Conservation (phyloP, 495 filamentous ascomycete genomes). For the Neurospora discreta region DNA sequence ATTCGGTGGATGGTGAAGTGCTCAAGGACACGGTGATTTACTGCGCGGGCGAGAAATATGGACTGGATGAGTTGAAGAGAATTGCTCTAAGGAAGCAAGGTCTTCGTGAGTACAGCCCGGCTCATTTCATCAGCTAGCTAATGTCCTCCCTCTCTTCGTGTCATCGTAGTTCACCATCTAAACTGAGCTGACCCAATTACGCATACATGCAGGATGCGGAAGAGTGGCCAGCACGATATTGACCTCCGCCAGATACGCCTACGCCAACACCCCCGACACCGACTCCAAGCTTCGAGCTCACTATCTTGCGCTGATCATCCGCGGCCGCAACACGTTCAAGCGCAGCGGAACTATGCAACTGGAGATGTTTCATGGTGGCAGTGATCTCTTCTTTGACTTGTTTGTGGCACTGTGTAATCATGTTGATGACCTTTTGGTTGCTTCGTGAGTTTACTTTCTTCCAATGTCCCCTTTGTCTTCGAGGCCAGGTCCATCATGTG, state of each 20-base stretch:
- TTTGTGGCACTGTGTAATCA: slow-evolving; percentile 92
- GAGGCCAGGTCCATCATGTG: not conserved
- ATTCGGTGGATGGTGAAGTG: slow-evolving; percentile 51
- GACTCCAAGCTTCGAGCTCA: slow-evolving; percentile 84
- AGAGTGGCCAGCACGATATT: slow-evolving; percentile 80
- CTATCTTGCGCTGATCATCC: slow-evolving; percentile 85
- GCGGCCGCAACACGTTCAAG: slow-evolving; percentile 77
- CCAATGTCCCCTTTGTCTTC: slow-evolving; percentile 12
- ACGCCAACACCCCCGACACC: slow-evolving; percentile 76
- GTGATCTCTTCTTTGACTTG: slow-evolving; percentile 78
- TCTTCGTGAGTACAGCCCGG: slow-evolving; percentile 34
- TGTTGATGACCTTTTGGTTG: slow-evolving; percentile 50
- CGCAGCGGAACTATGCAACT: slow-evolving; percentile 92
- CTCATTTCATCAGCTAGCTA: not conserved
- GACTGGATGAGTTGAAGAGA: slow-evolving; percentile 69
- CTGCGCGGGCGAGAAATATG: slow-evolving; percentile 75
- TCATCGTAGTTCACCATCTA: not conserved
- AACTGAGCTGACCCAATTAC: not conserved
- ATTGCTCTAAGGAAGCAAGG: slow-evolving; percentile 80
- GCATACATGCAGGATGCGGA: slow-evolving; percentile 45
- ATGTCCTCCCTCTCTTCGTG: not conserved
- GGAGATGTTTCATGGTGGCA: slow-evolving; percentile 79
- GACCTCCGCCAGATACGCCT: slow-evolving; percentile 71
- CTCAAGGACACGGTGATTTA: slow-evolving; percentile 87
- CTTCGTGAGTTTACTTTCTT: slow-evolving; percentile 26